Evolutionary conservation across 306 rosid genomes (phyloP), one percentile per base, ranked within the genome.

Genomic region (Cicer cuneatum): DNA sequence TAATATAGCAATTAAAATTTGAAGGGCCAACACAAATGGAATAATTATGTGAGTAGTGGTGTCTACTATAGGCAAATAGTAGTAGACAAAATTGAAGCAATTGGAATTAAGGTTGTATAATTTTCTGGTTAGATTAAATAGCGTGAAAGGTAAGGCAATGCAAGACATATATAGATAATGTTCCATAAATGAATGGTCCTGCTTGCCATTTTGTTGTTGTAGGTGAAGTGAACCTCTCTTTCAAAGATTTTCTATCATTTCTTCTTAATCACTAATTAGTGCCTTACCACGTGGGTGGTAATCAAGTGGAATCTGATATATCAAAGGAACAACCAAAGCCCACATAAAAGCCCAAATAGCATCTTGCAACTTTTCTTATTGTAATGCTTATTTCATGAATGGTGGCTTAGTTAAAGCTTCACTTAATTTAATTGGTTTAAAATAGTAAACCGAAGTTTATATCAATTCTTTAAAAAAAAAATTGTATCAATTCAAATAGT

Each of bases 111-210:
- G 64, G 63, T 69, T 60, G 66, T 52, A 47, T 38, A 15, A 15
- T 67, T 71, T 58, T 68, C 46, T 72, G 78, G 82, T 69, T 65
- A 42, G 6, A 42, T 76, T 62, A 62, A 43, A 61, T 76, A 15
- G 43, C 74, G 19, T 72, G 82, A 54, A 80, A 72, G 82, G 49
- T 52, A 81, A 81, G 72, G 79, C 59, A 81, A 81, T 68, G 79
- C 59, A 69, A 61, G 72, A 29, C 37, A 14, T 46, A 13, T 0
- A 33, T 15, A 62, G 41, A 57, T 53, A 70, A 62, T 81, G 63
- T 70, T 70, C 19, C 38, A 68, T 62, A 53, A 62, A 69, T 16
- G 29, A 42, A 8, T 75, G 73, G 84, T 18, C 46, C 49, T 75
- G 69, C 53, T 70, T 70, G 74, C 65, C 80, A 80, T 66, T 66